A percentile compares a stretch with the other conserved stretches of the same genome.
phyloP scores from a whole-genome alignment of 2,329 filamentous ascomycete species.

The Gnomoniopsis sp. region DNA sequence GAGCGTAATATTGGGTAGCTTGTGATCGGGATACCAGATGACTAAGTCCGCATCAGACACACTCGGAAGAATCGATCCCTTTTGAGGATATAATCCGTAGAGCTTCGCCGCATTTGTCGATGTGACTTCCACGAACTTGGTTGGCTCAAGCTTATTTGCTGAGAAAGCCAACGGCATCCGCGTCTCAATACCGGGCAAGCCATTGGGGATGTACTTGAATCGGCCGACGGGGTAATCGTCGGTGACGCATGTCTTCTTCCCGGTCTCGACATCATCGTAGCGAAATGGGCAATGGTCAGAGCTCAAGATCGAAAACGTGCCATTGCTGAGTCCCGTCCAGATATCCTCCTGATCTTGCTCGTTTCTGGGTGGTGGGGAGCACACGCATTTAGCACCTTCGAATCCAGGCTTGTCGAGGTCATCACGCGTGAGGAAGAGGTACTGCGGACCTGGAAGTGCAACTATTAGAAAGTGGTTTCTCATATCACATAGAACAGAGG shows the following conservation, averaged over 20 bases:
- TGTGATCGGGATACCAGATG: constrained; percentile 51
- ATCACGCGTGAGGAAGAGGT: constrained; percentile 49
- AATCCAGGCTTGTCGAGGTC: constrained; percentile 49
- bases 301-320: constrained; percentile 49
- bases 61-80: constrained; percentile 47
- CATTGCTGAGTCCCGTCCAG: constrained; percentile 47
- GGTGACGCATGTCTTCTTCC: constrained; percentile 47
- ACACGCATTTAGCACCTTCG: constrained; percentile 53
- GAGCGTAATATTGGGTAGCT: constrained; percentile 38
- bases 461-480: too few species aligned
- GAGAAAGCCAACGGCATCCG: constrained; percentile 43
- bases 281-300: constrained; percentile 45
- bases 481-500: too few species aligned
- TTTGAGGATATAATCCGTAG: constrained; percentile 49
- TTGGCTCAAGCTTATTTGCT: constrained; percentile 35
- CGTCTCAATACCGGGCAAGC: constrained; percentile 54
- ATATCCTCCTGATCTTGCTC: constrained; percentile 46
- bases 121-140: constrained; percentile 52
- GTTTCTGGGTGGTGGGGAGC: constrained; percentile 48
- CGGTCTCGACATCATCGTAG: constrained; percentile 40
- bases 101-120: constrained; percentile 52
- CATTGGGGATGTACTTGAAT: constrained; percentile 57
- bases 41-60: constrained; percentile 52
- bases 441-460: constrained; percentile 37
- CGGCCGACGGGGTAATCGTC: constrained; percentile 38